Evolutionary conservation across 106 monocot genomes (phyloP), one percentile per base, ranked within the genome.

Genomic region (Iris macrosiphon): DNA sequence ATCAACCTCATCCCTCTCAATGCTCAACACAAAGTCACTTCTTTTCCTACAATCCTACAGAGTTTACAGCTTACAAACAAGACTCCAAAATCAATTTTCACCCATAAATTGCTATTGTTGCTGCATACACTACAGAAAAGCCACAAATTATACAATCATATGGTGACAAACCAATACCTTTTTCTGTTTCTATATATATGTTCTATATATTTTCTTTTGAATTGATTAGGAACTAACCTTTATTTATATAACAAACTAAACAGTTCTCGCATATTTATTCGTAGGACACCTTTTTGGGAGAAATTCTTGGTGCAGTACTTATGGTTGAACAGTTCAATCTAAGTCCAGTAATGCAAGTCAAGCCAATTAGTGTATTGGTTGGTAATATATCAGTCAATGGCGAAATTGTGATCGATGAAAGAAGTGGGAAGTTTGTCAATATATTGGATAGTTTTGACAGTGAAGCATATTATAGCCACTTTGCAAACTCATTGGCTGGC

Each of bases 261-360:
- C n/a, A n/a, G n/a, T n/a, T n/a, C n/a, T n/a, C n/a, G n/a, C n/a
- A n/a, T n/a, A n/a, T n/a, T n/a, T 50, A 30, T 47, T 42, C 65
- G 30, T 66, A 93, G 93, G 83, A 93, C 32, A 87, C 75, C 11
- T 96, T 96, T 79, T 39, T 80, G 50, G 96, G 96, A 0, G 96
- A 96, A 72, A 65, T 80, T 13, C 72, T 90, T 41, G 89, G 96
- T 49, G 89, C 86, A 40, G 76, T 83, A 10, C 52, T 74, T 31
- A 49, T 96, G 54, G 75, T 49, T 14, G 63, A 80, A 58, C 71
- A 67, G 25, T 38, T 48, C 18, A 37, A 58, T 32, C 46, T 90
- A 27, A 62, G 51, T 21, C 57, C 75, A 22, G 31, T 35, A 6
- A 33, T 72, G 18, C 29, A 66, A 48, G 16, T 33, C 31, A 45